Percentiles rank a stretch among this genome's conserved stretches.
Conservation (phyloP, 192 early-diverging fungal species). For the Backusella morwellensis region DNA sequence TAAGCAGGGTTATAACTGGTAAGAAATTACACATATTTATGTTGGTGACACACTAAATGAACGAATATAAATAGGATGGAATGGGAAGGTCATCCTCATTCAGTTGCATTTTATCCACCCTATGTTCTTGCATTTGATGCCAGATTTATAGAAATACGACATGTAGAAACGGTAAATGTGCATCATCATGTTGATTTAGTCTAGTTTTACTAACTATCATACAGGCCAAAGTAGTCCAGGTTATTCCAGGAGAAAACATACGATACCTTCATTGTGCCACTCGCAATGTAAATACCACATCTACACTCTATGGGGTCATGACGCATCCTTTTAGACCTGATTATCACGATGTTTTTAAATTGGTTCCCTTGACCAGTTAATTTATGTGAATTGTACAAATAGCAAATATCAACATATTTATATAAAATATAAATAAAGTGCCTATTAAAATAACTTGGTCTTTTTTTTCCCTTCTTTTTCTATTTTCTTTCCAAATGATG, state of each 20-base stretch:
- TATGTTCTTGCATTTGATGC: constrained; percentile 90
- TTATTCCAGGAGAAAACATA: constrained; percentile 16
- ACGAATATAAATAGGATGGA: constrained; percentile 19
- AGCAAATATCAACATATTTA: too few species aligned
- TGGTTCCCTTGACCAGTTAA: neutral
- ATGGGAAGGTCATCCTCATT: constrained; percentile 82
- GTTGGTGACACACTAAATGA: neutral
- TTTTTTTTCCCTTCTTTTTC: neutral
- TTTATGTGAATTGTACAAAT: too few species aligned
- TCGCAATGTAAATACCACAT: neutral
- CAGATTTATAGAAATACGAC: constrained; percentile 86
- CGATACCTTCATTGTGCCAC: constrained; percentile 2
- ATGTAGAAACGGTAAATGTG: constrained; percentile 66
- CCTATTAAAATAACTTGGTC: neutral
- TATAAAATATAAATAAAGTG: too few species aligned
- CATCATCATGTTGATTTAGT: neutral
- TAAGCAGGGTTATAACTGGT: neutral
- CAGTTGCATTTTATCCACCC: constrained; percentile 76
- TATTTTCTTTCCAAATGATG: neutral
- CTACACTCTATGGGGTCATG: constrained; percentile 12
- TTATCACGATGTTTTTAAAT: constrained; percentile 18
- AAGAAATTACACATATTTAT: neutral
- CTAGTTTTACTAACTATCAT: neutral
- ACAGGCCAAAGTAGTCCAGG: constrained; percentile 19
- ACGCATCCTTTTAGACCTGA: constrained; percentile 21